A percentile compares a stretch with the other conserved stretches of the same genome.
Conservation (phyloP, 2,329 filamentous ascomycete genomes). For the Hortaea sp. region DNA sequence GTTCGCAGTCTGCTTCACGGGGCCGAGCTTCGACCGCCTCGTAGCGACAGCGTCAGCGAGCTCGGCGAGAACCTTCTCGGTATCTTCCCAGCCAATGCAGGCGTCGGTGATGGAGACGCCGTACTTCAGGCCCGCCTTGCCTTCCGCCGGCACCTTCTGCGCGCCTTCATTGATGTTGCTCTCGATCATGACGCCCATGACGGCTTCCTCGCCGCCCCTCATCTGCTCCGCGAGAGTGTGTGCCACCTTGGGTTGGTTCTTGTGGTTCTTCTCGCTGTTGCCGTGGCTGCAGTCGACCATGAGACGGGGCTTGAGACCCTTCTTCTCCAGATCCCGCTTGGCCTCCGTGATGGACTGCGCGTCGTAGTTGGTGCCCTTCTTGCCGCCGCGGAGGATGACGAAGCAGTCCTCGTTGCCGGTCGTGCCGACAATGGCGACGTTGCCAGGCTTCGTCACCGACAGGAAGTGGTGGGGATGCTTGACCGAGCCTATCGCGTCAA, state of each 20-base stretch:
- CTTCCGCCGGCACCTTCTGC: constrained; percentile 86
- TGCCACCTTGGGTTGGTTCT: constrained; percentile 92
- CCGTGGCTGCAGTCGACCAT: constrained; percentile 99
- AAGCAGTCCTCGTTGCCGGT: constrained; percentile 95
- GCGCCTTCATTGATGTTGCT: constrained; percentile 89
- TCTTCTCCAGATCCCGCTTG: constrained; percentile 66
- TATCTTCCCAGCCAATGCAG: constrained; percentile 91
- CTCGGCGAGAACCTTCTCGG: constrained; percentile 63
- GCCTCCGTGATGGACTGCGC: constrained; percentile 72
- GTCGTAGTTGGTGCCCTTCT: constrained; percentile 89
- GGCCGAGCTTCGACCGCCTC: constrained; percentile 46
- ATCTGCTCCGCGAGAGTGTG: constrained; percentile 75
- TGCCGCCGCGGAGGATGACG: constrained; percentile 86
- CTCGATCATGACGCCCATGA: constrained; percentile 99
- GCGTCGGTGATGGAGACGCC: constrained; percentile 96
- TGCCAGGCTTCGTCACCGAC: constrained; percentile 90
- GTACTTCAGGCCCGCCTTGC: constrained; percentile 75
- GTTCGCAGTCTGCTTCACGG: constrained; percentile 7
- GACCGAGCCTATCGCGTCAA: constrained; percentile 91
- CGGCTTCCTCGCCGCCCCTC: constrained; percentile 66
- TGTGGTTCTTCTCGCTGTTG: constrained; percentile 79
- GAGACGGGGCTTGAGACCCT: constrained; percentile 60
- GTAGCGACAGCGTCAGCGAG: constrained; percentile 73
- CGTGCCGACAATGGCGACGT: constrained; percentile 90
- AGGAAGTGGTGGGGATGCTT: constrained; percentile 92